phyloP scores from a whole-genome alignment of 164 flowering plant genomes.

The Chimonanthus salicifolius region DNA sequence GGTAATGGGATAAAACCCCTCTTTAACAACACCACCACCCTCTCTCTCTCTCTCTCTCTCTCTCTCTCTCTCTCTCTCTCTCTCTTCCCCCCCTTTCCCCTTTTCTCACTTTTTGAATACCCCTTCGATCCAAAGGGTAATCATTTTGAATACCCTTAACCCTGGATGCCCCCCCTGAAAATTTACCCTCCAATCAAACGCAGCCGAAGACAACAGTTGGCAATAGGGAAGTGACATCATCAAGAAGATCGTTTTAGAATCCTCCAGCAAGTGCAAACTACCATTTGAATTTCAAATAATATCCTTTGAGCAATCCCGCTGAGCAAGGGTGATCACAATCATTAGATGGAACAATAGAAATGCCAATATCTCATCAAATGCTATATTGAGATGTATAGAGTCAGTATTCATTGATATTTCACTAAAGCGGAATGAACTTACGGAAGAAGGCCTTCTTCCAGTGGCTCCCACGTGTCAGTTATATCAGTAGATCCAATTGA shows the following conservation, averaged over 20 bases:
- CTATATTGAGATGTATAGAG: background rate
- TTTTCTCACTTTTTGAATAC: too few species aligned
- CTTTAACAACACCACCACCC: too few species aligned
- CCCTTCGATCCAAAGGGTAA: too few species aligned
- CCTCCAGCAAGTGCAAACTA: background rate
- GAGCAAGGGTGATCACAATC: background rate
- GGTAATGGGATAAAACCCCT: too few species aligned
- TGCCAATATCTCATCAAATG: background rate
- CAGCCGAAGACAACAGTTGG: too few species aligned
- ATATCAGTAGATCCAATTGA: conserved; percentile 54
- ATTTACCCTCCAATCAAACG: too few species aligned
- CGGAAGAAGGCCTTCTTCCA: conserved; percentile 71
- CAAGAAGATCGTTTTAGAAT: background rate
- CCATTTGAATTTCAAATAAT: background rate
- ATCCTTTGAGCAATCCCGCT: background rate
- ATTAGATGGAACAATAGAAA: background rate
- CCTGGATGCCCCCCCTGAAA: too few species aligned
- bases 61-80: too few species aligned
- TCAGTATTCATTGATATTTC: too few species aligned
- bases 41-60: too few species aligned
- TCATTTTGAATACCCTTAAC: too few species aligned
- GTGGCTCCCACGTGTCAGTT: conserved; percentile 57
- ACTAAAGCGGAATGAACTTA: conserved; percentile 19
- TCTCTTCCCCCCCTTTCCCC: too few species aligned
- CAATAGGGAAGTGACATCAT: background rate